A percentile compares a stretch with the other conserved stretches of the same genome.
Conservation (phyloP, 1,284 basidiomycete genomes). For the Inonotus hispidus region DNA sequence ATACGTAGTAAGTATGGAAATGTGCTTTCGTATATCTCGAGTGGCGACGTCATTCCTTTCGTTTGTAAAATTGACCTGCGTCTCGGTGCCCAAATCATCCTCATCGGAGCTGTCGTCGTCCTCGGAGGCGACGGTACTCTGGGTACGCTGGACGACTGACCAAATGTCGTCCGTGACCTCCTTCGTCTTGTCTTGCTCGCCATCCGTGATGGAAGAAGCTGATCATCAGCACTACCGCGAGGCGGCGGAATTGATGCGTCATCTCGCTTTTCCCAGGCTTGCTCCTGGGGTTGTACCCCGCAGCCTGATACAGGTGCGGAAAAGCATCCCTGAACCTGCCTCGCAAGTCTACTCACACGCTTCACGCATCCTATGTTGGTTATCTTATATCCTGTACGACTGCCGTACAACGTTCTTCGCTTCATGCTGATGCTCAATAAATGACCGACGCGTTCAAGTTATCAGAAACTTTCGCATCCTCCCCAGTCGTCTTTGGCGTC, state of each 20-base stretch:
- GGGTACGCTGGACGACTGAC: conserved; percentile 73
- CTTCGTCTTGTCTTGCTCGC: conserved; percentile 54
- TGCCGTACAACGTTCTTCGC: too few species aligned
- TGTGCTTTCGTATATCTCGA: too few species aligned
- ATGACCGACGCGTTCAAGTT: too few species aligned
- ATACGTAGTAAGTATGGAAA: too few species aligned
- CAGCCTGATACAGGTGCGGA: conserved; percentile 79
- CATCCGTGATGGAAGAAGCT: conserved; percentile 37
- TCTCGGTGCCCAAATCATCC: conserved; percentile 34
- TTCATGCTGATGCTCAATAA: too few species aligned
- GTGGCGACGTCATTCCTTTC: conserved; percentile 26
- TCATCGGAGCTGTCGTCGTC: conserved; percentile 63
- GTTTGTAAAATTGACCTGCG: conserved; percentile 15
- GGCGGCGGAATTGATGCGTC: conserved; percentile 23
- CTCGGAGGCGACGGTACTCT: conserved; percentile 64
- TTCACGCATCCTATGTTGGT: too few species aligned
- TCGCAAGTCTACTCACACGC: too few species aligned
- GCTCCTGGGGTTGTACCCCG: conserved; percentile 77
- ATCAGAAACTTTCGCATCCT: too few species aligned
- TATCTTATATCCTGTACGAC: too few species aligned
- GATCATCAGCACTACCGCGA: conserved; percentile 59
- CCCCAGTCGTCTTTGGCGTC: too few species aligned
- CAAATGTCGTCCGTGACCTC: conserved; percentile 56
- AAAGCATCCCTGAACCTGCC: conserved; percentile 89
- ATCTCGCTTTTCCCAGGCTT: conserved; percentile 43